Base-by-base conservation (phyloP, 139 green algal genomes). In the Yamagishiella unicocca region DNA sequence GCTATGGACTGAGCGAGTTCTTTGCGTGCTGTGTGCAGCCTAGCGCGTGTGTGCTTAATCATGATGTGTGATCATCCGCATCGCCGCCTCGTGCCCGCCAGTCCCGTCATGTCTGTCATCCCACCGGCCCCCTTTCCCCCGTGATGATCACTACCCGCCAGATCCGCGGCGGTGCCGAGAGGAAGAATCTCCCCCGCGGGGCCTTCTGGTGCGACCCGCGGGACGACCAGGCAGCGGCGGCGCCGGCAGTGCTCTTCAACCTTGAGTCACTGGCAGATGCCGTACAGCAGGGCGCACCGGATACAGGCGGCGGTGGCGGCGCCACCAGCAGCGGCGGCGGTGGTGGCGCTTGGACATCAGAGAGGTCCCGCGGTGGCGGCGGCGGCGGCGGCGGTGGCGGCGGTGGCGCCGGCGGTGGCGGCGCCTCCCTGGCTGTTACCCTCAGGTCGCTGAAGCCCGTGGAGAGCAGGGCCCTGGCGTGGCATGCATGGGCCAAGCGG, bases 401-500 rank as follows among this genome's bases (percentile, higher is more conserved):
- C 19, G 58, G 55, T 10, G 50, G 83, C 76, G 55, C 58, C 35
- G 61, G 61, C 21, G 79, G 61, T 7, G 77, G 37, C 10, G 77
- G 40, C 29, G 42, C 31, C 31, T 12, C 74, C 12, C n/a, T 61
- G 72, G 10, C 7, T 21, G 58, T 27, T 46, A 37, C 31, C 1
- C 35, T 64, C 2, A 58, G 80, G 22, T 35, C 45, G 2, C 46
- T 87, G 14, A 75, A 80, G 82, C 88, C 95, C 6, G 88, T 92
- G 27, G 94, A 97, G 76, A 75, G 74, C 40, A 84, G 95, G 1
- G 82, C 90, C 2, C 83, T 96, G 76, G 87, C 91, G 45, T 97
- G 95, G 95, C 90, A 94, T 22, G 89, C 91, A 0, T 96, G 95
- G 82, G 94, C 94, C 10, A 91, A 83, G 62, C 62, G 84, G 38